phyloP scores from a whole-genome alignment of 257 asterid species.

The Scutellaria baicalensis region DNA sequence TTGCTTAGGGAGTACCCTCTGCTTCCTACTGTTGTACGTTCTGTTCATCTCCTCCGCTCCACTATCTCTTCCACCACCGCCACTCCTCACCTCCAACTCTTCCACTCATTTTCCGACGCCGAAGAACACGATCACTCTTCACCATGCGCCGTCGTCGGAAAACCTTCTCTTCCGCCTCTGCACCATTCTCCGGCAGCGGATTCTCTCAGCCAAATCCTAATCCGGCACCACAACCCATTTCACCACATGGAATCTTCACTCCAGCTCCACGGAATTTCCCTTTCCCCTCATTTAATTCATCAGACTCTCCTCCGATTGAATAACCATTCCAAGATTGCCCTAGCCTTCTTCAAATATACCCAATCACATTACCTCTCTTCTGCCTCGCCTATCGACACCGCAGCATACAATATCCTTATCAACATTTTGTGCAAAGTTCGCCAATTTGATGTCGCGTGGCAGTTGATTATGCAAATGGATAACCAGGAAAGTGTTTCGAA shows the following conservation, averaged over 20 bases:
- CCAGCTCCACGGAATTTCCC: constrained; percentile 63
- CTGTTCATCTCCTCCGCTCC: not conserved
- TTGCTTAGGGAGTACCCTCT: not conserved
- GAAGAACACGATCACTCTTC: constrained; percentile 14
- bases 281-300: constrained; percentile 50
- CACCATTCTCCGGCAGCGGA: constrained; percentile 67
- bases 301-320: constrained; percentile 76
- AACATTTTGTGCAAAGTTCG: constrained; percentile 68
- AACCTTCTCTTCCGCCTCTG: constrained; percentile 38
- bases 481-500: constrained; percentile 17
- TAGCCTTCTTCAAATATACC: constrained; percentile 62
- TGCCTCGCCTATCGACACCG: constrained; percentile 35
- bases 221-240: constrained; percentile 83
- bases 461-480: constrained; percentile 67
- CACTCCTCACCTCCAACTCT: constrained; percentile 10
- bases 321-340: constrained; percentile 72
- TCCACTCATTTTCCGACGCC: constrained; percentile 29
- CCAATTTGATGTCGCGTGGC: constrained; percentile 88
- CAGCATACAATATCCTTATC: constrained; percentile 56
- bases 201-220: constrained; percentile 52
- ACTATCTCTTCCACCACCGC: not conserved
- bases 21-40: not conserved
- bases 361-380: constrained; percentile 26
- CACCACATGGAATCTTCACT: constrained; percentile 84
- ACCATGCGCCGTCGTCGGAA: constrained; percentile 4